These are phyloP conservation scores for Paramecium bursaria DNA, from an alignment of 73 alveolate species.

Conservation along the genomic window DNA sequence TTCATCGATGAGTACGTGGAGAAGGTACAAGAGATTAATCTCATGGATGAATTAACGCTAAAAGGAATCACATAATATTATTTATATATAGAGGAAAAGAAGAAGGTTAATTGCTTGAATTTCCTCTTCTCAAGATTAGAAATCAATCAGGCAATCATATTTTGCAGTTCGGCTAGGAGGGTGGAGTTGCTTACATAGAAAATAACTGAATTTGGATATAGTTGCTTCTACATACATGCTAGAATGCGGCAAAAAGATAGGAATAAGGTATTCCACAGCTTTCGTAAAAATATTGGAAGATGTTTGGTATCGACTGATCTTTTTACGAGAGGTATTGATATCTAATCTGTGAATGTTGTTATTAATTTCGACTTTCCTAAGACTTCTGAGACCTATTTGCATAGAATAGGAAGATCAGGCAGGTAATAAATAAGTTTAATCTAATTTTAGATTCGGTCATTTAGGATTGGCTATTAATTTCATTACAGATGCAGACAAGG, in stretches of 20 bases:
- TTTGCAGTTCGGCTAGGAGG: constrained; percentile 95
- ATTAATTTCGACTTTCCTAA: constrained; percentile 98
- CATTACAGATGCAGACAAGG: constrained; percentile 91
- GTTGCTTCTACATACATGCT: constrained; percentile 73
- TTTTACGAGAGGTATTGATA: constrained; percentile 99
- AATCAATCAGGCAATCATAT: constrained; percentile 92
- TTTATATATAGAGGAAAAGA: constrained; percentile 95
- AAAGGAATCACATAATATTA: constrained; percentile 98
- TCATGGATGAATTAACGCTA: constrained; percentile 97
- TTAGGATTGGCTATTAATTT: constrained; percentile 89
- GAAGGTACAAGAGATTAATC: constrained; percentile 88
- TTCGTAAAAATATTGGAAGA: constrained; percentile 91
- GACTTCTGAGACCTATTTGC: constrained; percentile 97
- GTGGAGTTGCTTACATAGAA: constrained; percentile 95
- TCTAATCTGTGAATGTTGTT: constrained; percentile 96
- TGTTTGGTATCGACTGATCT: constrained; percentile 87
- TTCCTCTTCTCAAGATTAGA: constrained; percentile 77
- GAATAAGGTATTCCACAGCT: constrained; percentile 94
- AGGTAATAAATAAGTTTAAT: constrained; percentile 69
- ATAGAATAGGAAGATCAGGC: constrained; percentile 99
- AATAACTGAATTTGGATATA: constrained; percentile 89
- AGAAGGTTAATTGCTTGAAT: constrained; percentile 70
- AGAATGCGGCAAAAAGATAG: constrained; percentile 78
- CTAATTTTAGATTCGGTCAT: constrained; percentile 84
- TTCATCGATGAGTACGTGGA: constrained; percentile 90